Evolutionary conservation across 345 rosid species (phyloP).

Genomic region (Mercurialis annua): DNA sequence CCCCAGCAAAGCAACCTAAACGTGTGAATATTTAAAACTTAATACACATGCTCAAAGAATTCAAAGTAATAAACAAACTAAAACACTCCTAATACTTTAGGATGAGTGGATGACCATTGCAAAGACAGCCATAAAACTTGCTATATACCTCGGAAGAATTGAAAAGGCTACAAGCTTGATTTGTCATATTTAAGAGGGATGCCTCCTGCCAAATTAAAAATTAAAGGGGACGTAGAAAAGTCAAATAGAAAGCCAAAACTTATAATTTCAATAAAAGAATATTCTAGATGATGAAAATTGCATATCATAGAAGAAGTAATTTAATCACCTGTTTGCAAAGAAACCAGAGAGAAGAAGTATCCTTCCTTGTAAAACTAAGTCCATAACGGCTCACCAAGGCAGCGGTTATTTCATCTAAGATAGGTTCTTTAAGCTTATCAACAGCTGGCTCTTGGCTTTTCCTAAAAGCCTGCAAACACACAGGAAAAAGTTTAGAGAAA

Average conservation of each 20-base stretch:
- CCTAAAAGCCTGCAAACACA: conserved; percentile 48
- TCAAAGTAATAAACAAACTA: background rate
- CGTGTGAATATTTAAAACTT: conserved; percentile 22
- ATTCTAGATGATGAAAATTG: background rate
- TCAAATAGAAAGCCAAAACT: background rate
- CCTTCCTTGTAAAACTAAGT: conserved; percentile 68
- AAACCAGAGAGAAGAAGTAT: conserved; percentile 84
- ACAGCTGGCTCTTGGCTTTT: conserved; percentile 65
- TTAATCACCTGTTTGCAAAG: conserved; percentile 76
- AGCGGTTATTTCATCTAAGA: conserved; percentile 63
- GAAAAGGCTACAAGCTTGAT: conserved; percentile 89
- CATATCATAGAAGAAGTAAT: conserved; percentile 1
- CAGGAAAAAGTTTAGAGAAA: conserved; percentile 2
- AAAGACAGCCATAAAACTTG: background rate
- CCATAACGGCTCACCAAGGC: conserved; percentile 55
- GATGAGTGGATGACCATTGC: background rate
- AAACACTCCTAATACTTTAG: too few relatives aligned
- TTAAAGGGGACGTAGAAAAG: background rate
- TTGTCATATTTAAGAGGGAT: conserved; percentile 71
- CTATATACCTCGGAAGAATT: conserved; percentile 61
- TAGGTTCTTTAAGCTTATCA: conserved; percentile 75
- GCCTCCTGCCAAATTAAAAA: conserved; percentile 65
- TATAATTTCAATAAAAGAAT: background rate
- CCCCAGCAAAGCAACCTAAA: conserved; percentile 83
- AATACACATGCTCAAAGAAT: conserved; percentile 4